Evolutionary conservation across 768 basidiomycete species (phyloP).

Genomic region (Fomitopsis pulvina): DNA sequence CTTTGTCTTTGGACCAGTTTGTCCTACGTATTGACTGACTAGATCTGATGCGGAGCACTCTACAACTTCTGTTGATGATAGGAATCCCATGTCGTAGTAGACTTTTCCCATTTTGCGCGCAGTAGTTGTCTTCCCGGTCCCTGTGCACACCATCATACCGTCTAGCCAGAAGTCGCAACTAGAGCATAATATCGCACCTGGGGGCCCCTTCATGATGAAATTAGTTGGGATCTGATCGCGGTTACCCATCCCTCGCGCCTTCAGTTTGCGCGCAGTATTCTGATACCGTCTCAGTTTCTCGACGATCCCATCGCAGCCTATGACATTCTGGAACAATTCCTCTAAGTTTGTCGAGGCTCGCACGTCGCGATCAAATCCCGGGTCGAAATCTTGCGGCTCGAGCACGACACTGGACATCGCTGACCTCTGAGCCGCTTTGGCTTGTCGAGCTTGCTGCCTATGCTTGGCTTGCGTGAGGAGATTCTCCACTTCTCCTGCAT

Average conservation of each 20-base stretch:
- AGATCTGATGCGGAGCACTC: constrained; percentile 70
- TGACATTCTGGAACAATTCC: constrained; percentile 55
- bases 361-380: constrained; percentile 44
- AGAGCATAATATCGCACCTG: constrained; percentile 34
- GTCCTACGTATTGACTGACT: constrained; percentile 52
- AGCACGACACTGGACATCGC: constrained; percentile 23
- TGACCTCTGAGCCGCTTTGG: constrained; percentile 8
- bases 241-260: constrained; percentile 34
- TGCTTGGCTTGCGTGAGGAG: constrained; percentile 22
- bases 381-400: constrained; percentile 52
- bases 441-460: constrained; percentile 18
- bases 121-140: constrained; percentile 58
- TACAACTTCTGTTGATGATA: constrained; percentile 43
- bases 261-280: constrained; percentile 37
- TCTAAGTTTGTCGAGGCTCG: constrained; percentile 44
- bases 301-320: constrained; percentile 52
- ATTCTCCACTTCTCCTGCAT: constrained; percentile 27
- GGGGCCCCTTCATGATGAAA: constrained; percentile 70
- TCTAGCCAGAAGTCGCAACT: neutral
- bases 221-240: constrained; percentile 51
- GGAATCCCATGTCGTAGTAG: constrained; percentile 57
- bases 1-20: constrained; percentile 62
- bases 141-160: constrained; percentile 27
- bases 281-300: constrained; percentile 46
- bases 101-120: constrained; percentile 59